Conservation (phyloP, 2,329 filamentous ascomycete genomes). For the Pezizomycotina sp. region DNA sequence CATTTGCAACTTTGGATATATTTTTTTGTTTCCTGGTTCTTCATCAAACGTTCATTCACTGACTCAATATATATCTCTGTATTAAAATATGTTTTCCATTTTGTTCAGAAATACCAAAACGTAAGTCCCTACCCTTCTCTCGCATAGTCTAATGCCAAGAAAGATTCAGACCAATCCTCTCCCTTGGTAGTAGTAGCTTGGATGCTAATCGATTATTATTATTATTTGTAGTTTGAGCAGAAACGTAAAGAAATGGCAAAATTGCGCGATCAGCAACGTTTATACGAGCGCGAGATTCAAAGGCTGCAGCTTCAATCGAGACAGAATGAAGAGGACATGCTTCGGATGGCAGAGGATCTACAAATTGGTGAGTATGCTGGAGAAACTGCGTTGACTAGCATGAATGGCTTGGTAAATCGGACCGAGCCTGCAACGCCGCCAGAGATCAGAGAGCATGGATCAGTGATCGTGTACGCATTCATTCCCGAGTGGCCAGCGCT, state of each 20-base stretch:
- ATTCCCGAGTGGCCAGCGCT: conserved; percentile 8
- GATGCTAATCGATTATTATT: conserved; percentile 29
- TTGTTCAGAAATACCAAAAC: no score
- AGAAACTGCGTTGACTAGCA: conserved; percentile 42
- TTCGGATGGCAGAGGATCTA: conserved; percentile 68
- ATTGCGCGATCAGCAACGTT: conserved; percentile 71
- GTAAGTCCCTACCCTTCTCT: no score
- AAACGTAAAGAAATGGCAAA: conserved; percentile 86
- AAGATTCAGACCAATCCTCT: no score
- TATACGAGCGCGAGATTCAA: conserved; percentile 85
- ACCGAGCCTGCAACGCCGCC: conserved; percentile 83
- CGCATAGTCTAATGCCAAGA: no score
- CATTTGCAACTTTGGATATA: conserved; percentile 3
- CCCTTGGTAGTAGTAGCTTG: no score
- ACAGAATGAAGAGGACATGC: conserved; percentile 66
- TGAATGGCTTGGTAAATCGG: conserved; percentile 46
- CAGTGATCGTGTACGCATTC: conserved; percentile 9
- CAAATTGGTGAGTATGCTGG: conserved; percentile 29
- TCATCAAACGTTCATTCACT: conserved; percentile 5
- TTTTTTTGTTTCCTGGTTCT: conserved; percentile 17
- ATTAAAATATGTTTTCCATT: no score
- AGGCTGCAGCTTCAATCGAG: conserved; percentile 72
- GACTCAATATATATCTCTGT: no score
- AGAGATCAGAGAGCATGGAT: conserved; percentile 70
- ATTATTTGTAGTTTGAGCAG: conserved; percentile 57